Evolutionary conservation across 139 green algal species (phyloP), one percentile per base, ranked within the genome.

Genomic region (Axilococcus clingmanii): DNA sequence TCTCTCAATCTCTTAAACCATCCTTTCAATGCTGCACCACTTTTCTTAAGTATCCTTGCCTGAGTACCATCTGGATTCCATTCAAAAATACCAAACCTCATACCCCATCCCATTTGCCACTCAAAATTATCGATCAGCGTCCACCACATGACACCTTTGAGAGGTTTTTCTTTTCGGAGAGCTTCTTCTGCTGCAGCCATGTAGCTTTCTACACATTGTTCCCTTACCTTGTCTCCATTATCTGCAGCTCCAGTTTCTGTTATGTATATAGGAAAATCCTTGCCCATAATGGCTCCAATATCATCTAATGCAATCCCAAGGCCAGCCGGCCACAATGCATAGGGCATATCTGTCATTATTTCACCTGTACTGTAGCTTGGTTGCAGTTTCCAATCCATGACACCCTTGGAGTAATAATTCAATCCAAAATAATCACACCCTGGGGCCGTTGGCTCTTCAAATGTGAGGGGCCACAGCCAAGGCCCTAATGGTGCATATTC

Each of bases 281-380:
- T n/a, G n/a, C n/a, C n/a, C n/a, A n/a, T n/a, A 33, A 86, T 50
- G 12, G 42, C 41, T 34, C 32, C 41, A 43, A 76, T 46, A 23
- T 27, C 30, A 29, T 73, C 25, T n/a, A 73, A 11, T 0, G 64
- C 59, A 27, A 30, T 47, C 30, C 48, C 25, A 41, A 91, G 65
- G 7, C 80, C 82, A 22, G 71, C 63, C 9, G 79, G 52, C 52
- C 86, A 80, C 32, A 88, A 69, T 14, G 76, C 66, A 55, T 88
- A 89, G 38, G 74, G 80, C 80, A 94, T 91, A 68, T 94, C 84
- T 1, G 76, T 91, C 80, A 88, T 88, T 3, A 77, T 47, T 59
- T 89, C 84, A 12, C 62, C 55, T 5, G 48, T 37, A 30, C 72
- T 54, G 59, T 53, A 66, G 11, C 33, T 45, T 7, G 81, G 63